phyloP scores from a whole-genome alignment of 352 stramenopile species.

The Phytophthora pisi region DNA sequence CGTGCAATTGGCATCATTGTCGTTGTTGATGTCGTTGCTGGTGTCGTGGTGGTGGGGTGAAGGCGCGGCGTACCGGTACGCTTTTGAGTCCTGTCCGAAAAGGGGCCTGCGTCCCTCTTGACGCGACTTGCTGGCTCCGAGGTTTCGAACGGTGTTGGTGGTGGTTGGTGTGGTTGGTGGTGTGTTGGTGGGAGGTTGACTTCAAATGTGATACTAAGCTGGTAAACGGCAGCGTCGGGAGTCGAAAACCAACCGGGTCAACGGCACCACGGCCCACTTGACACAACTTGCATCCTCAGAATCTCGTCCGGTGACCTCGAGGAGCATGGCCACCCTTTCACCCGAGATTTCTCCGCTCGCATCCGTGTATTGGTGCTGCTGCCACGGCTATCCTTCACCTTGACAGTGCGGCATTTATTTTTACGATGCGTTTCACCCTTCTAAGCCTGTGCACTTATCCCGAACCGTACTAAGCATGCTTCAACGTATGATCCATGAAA shows the following conservation, averaged over 20 bases:
- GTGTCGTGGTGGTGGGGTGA: background rate
- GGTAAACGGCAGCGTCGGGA: background rate
- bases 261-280: slow-evolving; percentile 7
- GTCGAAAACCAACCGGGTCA: background rate
- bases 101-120: background rate
- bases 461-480: too few relatives aligned
- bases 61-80: slow-evolving; percentile 9
- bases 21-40: background rate
- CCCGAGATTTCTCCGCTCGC: slow-evolving; percentile 4
- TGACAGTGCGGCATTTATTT: background rate
- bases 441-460: too few relatives aligned
- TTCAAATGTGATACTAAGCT: slow-evolving; percentile 21
- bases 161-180: background rate
- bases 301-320: slow-evolving; percentile 17
- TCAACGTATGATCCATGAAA: too few relatives aligned
- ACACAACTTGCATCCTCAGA: slow-evolving; percentile 11
- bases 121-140: background rate
- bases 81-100: slow-evolving; percentile 9
- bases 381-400: slow-evolving; percentile 1
- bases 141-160: background rate
- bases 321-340: slow-evolving; percentile 5
- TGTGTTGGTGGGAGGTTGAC: slow-evolving; percentile 9
- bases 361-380: background rate
- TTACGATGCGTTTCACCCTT: too few relatives aligned
- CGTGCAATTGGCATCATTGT: slow-evolving; percentile 31